Evolutionary conservation across 352 stramenopile genomes (phyloP).

Genomic region (Phytophthora citrophthora): DNA sequence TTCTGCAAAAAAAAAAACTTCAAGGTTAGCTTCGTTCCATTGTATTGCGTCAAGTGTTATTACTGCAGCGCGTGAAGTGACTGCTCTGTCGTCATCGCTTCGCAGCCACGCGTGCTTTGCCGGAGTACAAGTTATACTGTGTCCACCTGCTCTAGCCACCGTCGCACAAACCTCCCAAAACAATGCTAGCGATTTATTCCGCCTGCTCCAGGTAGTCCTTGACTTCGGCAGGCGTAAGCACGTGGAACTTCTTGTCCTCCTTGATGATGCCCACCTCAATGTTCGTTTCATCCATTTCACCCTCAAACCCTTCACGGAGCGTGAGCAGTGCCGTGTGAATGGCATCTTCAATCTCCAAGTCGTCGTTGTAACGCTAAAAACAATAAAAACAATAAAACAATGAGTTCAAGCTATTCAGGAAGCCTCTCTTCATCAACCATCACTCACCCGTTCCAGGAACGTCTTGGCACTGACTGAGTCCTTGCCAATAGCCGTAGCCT

Average conservation of each 20-base stretch:
- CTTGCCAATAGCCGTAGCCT: conserved; percentile 99
- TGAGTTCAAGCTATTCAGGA: background rate
- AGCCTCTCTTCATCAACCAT: background rate
- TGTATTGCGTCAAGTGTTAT: conserved; percentile 36
- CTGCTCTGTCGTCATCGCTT: conserved; percentile 8
- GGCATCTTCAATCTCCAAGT: conserved; percentile 99
- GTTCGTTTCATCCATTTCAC: conserved; percentile 98
- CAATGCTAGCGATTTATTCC: conserved; percentile 77
- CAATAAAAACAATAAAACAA: background rate
- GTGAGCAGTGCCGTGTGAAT: conserved; percentile 99
- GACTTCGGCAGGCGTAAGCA: conserved; percentile 97
- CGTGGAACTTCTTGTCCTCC: conserved; percentile 96
- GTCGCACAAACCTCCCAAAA: conserved; percentile 17
- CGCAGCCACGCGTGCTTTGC: conserved; percentile 10
- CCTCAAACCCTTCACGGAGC: conserved; percentile 99
- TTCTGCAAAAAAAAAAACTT: conserved; percentile 1
- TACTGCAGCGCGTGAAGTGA: conserved; percentile 19
- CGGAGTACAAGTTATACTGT: conserved; percentile 2
- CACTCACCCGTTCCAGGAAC: conserved; percentile 98
- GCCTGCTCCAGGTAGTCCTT: conserved; percentile 99
- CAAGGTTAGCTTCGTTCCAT: conserved; percentile 12
- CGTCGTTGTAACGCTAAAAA: conserved; percentile 90
- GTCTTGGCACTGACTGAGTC: conserved; percentile 99
- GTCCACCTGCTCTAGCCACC: conserved; percentile 3
- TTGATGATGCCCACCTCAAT: conserved; percentile 99